Base-by-base conservation (phyloP, 345 rosid genomes). In the Excoecaria agallocha region DNA sequence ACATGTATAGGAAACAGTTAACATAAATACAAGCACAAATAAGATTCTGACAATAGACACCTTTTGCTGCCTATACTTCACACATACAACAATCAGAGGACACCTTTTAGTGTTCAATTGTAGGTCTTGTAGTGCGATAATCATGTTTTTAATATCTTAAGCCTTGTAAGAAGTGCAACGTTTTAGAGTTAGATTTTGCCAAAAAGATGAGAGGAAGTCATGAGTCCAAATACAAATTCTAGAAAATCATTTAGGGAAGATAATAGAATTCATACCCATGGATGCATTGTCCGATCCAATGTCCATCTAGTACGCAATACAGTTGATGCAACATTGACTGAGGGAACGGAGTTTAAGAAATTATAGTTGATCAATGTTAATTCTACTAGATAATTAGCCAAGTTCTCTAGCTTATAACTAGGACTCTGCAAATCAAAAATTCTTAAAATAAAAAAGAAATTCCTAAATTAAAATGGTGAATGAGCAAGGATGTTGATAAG, bases 301-400 rank as follows among this genome's bases (percentile, higher is more conserved):
- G 98, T 94, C 98, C 98, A 94, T 81, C 85, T 86, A 65, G 97
- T 93, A 12, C 92, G 97, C 78, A 94, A 91, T 35, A 94, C 92
- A 66, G 97, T 89, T 9, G 98, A 90, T 20, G 98, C 97, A 78
- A 97, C 97, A 70, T 88, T 82, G 38, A 86, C 71, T 38, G 98
- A 94, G 72, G 98, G 98, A 59, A 88, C 86, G 38, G 79, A 89
- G 61, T 78, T 89, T 82, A 94, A 71, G 86, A 92, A 92, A 25
- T 69, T 66, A 12, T 86, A 85, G 60, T 92, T 90, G 4, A 85
- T n/a, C 70, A 94, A 71, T 41, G 98, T 85, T 80, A 94, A 69
- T 79, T 94, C 98, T 59, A 92, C 87, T 1, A 92, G 86, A 81
- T 92, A 94, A 74, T 90, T 84, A 37, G 97, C 90, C 77, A 94